Percentiles rank a stretch among this genome's conserved stretches.
These are phyloP conservation scores for Cladosporium sp. DNA, from an alignment of 2,329 filamentous ascomycete genomes.

Conservation along the genomic window DNA sequence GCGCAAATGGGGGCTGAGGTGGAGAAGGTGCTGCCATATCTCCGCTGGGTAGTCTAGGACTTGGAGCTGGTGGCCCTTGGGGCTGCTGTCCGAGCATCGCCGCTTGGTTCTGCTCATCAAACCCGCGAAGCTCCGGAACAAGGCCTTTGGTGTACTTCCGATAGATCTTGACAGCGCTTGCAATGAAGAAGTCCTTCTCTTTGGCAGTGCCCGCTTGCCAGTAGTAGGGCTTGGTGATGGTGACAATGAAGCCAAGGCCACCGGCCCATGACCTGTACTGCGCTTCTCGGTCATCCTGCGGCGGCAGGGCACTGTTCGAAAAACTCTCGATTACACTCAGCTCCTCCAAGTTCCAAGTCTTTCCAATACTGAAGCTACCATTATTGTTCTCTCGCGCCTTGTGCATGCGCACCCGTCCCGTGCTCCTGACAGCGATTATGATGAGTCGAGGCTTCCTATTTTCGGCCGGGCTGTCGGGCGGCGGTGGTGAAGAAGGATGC, in stretches of 20 bases:
- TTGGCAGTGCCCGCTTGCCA: conserved; percentile 91
- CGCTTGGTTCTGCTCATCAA: conserved; percentile 72
- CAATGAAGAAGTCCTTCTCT: conserved; percentile 98
- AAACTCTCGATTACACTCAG: conserved; percentile 78
- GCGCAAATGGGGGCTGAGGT: conserved; percentile 26
- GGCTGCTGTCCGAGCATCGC: conserved; percentile 48
- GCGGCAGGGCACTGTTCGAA: conserved; percentile 40
- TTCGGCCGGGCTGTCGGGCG: conserved; percentile 64
- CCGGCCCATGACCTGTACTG: conserved; percentile 69
- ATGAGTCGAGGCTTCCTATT: conserved; percentile 86
- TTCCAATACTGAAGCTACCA: conserved; percentile 92
- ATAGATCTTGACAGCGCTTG: conserved; percentile 91
- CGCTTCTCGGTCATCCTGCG: conserved; percentile 53
- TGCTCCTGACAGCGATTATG: conserved; percentile 87
- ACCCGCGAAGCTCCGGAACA: conserved; percentile 71
- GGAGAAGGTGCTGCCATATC: conserved; percentile 7
- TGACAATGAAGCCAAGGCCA: conserved; percentile 78
- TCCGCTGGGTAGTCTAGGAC: neutral
- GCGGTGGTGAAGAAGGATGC: conserved; percentile 77
- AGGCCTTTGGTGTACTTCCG: conserved; percentile 90
- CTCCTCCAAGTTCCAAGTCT: conserved; percentile 96
- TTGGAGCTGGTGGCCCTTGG: neutral
- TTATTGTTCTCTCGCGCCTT: conserved; percentile 95
- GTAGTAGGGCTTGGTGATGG: conserved; percentile 89
- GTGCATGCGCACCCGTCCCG: conserved; percentile 88